Evolutionary conservation across 352 stramenopile genomes (phyloP), one percentile per base, ranked within the genome.

Genomic region (Phytopythium delawarense): DNA sequence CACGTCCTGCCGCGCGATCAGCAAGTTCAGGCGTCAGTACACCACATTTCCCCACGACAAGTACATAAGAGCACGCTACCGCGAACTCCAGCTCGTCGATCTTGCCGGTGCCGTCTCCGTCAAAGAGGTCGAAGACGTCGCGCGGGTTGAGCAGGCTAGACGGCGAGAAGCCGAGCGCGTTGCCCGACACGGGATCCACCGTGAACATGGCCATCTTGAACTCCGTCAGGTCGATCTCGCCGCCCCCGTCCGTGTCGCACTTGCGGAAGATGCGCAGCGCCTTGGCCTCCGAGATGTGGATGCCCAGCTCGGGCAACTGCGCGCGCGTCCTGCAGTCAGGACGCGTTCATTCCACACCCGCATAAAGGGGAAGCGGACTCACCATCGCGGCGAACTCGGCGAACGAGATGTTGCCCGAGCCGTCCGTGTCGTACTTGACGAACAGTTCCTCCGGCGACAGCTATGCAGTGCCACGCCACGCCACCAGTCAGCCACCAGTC

Each of bases 31-130:
- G 3, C 15, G 15, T 45, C 39, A n/a, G 20, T 49, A 2, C 28
- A 7, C 28, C 28, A 32, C 28, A 32, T 32, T 16, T 49, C 20
- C 20, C 42, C 35, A 40, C 35, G 8, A 12, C 42, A 25, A 25
- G 42, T 15, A 21, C 7, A 15, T 49, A 4, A 18, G 8, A 9
- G 7, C n/a, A 35, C 55, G 44, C 58, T 32, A 96, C 90, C 57
- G 88, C 89, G 64, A 98, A 98, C 67, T 98, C 91, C 45, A 98
- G 87, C 59, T 98, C 92, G 59, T 98, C 90, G 45, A 98, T 92
- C 54, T 92, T 64, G 18, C 94, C 93, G 1, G 81, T 94, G 23
- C 85, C 84, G 57, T 98, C 89, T 30, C 91, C 70, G 64, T 98
- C 90, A 57, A 98, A 97, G 18, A 98, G 76, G 58, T 97, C 87